These are phyloP conservation scores for Epithemia pelagica DNA, from an alignment of 108 stramenopile species.

Conservation along the genomic window DNA sequence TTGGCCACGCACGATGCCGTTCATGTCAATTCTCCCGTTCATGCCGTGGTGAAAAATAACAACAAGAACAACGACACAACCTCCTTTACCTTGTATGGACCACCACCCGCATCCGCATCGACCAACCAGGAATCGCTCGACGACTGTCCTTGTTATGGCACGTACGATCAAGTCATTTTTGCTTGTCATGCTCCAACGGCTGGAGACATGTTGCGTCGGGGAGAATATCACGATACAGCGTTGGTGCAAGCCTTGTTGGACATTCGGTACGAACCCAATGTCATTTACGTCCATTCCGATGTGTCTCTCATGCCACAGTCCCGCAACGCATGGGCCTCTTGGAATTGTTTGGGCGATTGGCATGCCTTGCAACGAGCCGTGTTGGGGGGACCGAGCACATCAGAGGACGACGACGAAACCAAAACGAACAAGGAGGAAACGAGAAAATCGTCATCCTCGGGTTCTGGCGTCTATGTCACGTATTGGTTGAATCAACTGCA, in stretches of 20 bases:
- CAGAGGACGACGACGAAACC: background rate
- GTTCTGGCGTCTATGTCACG: slow-evolving; percentile 67
- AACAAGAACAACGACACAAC: slow-evolving; percentile 5
- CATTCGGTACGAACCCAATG: slow-evolving; percentile 82
- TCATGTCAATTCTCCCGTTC: slow-evolving; percentile 46
- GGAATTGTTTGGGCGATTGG: slow-evolving; percentile 88
- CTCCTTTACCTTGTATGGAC: slow-evolving; percentile 11
- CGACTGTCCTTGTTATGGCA: slow-evolving; percentile 12
- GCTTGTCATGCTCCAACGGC: slow-evolving; percentile 87
- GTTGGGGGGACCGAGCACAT: background rate
- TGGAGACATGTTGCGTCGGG: slow-evolving; percentile 38
- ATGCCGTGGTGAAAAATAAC: slow-evolving; percentile 32
- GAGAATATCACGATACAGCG: background rate
- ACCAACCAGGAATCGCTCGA: background rate
- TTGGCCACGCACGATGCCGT: slow-evolving; percentile 47
- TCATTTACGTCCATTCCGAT: slow-evolving; percentile 90
- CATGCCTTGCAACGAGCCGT: slow-evolving; percentile 18
- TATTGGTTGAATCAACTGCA: slow-evolving; percentile 96
- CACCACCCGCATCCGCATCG: background rate
- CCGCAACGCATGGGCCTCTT: slow-evolving; percentile 81
- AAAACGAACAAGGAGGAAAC: slow-evolving; percentile 34
- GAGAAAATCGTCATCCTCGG: slow-evolving; percentile 39
- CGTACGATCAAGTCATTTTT: slow-evolving; percentile 83
- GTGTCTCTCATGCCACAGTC: slow-evolving; percentile 79
- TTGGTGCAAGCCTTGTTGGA: slow-evolving; percentile 21